phyloP scores from a whole-genome alignment of 768 basidiomycete species.

The Leccinum variicolor region DNA sequence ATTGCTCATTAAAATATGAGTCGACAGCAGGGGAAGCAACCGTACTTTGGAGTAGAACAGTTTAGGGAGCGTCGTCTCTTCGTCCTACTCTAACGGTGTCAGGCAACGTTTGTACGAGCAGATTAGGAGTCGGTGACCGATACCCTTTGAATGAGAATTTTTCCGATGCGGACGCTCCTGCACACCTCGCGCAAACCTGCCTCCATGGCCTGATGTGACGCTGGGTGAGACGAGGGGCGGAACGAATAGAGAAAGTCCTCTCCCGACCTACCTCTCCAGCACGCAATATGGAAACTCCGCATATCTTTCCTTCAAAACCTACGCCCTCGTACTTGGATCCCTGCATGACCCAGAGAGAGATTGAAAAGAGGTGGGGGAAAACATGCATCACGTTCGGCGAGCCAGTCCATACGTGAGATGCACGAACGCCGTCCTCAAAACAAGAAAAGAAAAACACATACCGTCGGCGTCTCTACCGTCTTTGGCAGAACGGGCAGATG shows the following conservation, averaged over 20 bases:
- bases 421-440: not conserved
- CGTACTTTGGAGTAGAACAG: constrained; percentile 84
- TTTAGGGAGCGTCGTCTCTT: constrained; percentile 90
- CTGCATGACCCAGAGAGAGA: constrained; percentile 29
- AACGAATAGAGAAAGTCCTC: not conserved
- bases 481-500: constrained; percentile 76
- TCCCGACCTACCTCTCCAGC: constrained; percentile 75
- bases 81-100: constrained; percentile 56
- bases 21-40: not conserved
- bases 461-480: constrained; percentile 81
- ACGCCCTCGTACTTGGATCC: constrained; percentile 87
- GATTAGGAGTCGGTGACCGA: constrained; percentile 16
- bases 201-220: constrained; percentile 82
- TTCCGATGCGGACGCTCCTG: constrained; percentile 90
- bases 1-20: not conserved
- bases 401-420: constrained; percentile 25
- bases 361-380: not conserved
- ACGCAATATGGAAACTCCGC: constrained; percentile 91
- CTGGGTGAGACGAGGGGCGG: not conserved
- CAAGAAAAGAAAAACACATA: constrained; percentile 35
- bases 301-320: constrained; percentile 94
- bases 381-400: not conserved
- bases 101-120: not conserved
- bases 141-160: constrained; percentile 95
- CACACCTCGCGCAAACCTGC: constrained; percentile 95